Conservation (phyloP, 805 yeast genomes). For the Pichia californica region DNA sequence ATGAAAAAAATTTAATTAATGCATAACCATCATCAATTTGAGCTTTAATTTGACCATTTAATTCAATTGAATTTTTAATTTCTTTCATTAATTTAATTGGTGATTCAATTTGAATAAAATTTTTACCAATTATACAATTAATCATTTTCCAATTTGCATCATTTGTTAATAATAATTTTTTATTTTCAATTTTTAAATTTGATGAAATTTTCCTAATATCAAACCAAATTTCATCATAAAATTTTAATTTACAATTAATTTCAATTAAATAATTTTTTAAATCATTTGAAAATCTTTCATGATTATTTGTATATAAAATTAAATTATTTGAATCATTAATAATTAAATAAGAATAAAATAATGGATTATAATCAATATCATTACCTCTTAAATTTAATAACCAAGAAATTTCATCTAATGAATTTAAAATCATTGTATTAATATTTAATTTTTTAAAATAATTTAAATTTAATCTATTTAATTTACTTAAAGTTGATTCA, state of each 20-base stretch:
- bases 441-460: slow-evolving; percentile 30
- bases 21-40: slow-evolving; percentile 58
- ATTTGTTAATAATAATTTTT: slow-evolving; percentile 45
- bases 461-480: slow-evolving; percentile 36
- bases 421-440: slow-evolving; percentile 32
- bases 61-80: slow-evolving; percentile 42
- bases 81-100: slow-evolving; percentile 53
- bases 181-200: slow-evolving; percentile 14
- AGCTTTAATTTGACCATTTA: slow-evolving; percentile 44
- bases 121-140: slow-evolving; percentile 37
- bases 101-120: slow-evolving; percentile 39
- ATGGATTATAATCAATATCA: slow-evolving; percentile 51
- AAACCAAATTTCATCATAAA: slow-evolving; percentile 42
- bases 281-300: slow-evolving; percentile 31
- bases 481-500: slow-evolving; percentile 51
- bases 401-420: slow-evolving; percentile 89
- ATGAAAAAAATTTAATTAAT: slow-evolving; percentile 44
- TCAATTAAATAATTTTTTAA: slow-evolving; percentile 35
- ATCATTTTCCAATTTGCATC: slow-evolving; percentile 65
- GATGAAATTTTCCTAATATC: slow-evolving; percentile 35
- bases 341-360: slow-evolving; percentile 45
- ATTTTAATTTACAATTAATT: slow-evolving; percentile 37
- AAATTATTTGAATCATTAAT: slow-evolving; percentile 34
- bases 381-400: slow-evolving; percentile 65
- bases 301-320: slow-evolving; percentile 37